phyloP scores from a whole-genome alignment of 306 rosid species.

The Lagenaria siceraria region DNA sequence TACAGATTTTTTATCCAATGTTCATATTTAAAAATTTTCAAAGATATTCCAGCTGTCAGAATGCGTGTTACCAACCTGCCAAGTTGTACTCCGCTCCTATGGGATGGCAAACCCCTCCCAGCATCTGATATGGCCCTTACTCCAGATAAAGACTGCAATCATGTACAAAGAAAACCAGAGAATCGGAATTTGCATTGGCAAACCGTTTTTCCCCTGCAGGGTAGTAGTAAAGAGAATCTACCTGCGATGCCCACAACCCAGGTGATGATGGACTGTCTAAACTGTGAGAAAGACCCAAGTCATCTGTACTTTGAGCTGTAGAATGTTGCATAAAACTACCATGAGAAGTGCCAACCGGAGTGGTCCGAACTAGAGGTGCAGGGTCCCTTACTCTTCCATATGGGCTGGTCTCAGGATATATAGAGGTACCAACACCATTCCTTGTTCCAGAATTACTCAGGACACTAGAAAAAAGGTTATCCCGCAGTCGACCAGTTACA shows the following conservation, averaged over 20 bases:
- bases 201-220: background rate
- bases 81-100: slow-evolving; percentile 63
- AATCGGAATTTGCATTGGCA: background rate
- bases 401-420: slow-evolving; percentile 45
- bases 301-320: slow-evolving; percentile 48
- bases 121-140: slow-evolving; percentile 42
- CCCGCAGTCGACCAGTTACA: slow-evolving; percentile 84
- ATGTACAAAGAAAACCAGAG: slow-evolving; percentile 8
- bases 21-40: slow-evolving; percentile 2
- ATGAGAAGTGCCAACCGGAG: slow-evolving; percentile 30
- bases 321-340: slow-evolving; percentile 28
- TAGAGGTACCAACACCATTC: slow-evolving; percentile 21
- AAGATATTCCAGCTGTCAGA: background rate
- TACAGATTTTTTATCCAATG: background rate
- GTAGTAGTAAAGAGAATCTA: slow-evolving; percentile 14
- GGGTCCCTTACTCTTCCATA: slow-evolving; percentile 51
- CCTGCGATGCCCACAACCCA: slow-evolving; percentile 60
- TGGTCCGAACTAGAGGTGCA: slow-evolving; percentile 25
- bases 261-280: slow-evolving; percentile 62
- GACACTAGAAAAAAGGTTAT: slow-evolving; percentile 52
- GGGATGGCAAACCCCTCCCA: slow-evolving; percentile 46
- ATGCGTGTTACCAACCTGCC: slow-evolving; percentile 51
- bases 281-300: slow-evolving; percentile 38
- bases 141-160: slow-evolving; percentile 50
- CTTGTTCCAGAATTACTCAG: slow-evolving; percentile 47